Percentiles rank a stretch among this genome's conserved stretches.
Conservation (phyloP, 805 yeast species). For the Candida qinlingensis region DNA sequence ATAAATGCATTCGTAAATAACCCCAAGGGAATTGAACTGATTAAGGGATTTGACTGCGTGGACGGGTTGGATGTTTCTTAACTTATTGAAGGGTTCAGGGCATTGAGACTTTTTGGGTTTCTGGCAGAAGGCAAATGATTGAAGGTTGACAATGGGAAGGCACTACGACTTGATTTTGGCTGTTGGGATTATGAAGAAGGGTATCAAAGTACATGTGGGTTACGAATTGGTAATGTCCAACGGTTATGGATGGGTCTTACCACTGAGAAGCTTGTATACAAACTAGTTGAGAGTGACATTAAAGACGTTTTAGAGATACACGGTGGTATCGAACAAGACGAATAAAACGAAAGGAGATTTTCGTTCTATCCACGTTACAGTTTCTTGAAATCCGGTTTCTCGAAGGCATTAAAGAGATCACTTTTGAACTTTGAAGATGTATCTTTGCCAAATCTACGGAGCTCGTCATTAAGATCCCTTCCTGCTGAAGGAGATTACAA, state of each 20-base stretch:
- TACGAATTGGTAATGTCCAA: not conserved
- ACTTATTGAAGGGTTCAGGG: not conserved
- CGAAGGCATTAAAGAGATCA: not conserved
- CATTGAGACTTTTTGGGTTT: not conserved
- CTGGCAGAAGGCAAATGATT: not conserved
- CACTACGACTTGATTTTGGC: not conserved
- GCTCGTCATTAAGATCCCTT: not conserved
- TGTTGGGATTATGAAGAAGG: not conserved
- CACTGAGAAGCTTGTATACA: not conserved
- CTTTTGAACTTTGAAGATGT: not conserved
- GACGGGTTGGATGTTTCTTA: not conserved
- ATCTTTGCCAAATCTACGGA: not conserved
- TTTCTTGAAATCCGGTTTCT: not conserved
- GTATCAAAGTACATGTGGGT: not conserved
- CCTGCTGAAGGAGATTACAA: not conserved
- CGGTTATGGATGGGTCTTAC: not conserved
- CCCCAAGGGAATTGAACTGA: no score
- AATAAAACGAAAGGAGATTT: no score
- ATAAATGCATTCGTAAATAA: no score
- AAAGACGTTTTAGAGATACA: not conserved
- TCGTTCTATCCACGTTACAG: not conserved
- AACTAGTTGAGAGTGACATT: not conserved
- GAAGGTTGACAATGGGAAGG: not conserved
- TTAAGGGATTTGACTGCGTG: no score
- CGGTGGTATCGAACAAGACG: not conserved